Conservation (phyloP, 1,139 yeast species). For the Arxiozyma slooffiae region DNA sequence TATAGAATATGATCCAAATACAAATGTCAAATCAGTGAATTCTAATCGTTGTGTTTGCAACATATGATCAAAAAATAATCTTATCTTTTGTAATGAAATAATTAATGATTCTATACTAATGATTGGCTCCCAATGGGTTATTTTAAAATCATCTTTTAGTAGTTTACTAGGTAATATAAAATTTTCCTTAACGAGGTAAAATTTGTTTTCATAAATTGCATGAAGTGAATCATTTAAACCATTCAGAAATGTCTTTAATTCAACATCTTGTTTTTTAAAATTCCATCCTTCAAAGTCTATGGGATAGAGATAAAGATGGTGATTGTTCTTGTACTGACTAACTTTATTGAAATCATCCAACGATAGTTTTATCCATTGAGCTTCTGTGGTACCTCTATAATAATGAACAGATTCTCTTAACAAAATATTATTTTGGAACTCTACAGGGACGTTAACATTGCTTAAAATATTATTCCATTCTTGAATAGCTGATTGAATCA, state of each 20-base stretch:
- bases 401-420: slow-evolving; percentile 25
- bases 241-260: not conserved
- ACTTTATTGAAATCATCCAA: slow-evolving; percentile 8
- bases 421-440: slow-evolving; percentile 13
- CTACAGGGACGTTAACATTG: not conserved
- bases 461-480: slow-evolving; percentile 26
- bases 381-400: slow-evolving; percentile 13
- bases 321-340: not conserved
- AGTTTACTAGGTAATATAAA: not conserved
- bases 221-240: not conserved
- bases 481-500: slow-evolving; percentile 63
- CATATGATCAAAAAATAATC: not conserved
- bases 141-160: not conserved
- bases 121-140: not conserved
- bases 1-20: slow-evolving; percentile 60
- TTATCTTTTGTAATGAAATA: not conserved
- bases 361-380: slow-evolving; percentile 16
- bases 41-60: slow-evolving; percentile 2
- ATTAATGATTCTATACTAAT: not conserved
- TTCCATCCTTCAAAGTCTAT: slow-evolving; percentile 17
- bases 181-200: not conserved
- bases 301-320: slow-evolving; percentile 26
- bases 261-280: not conserved
- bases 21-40: slow-evolving; percentile 5
- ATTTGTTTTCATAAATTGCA: not conserved